These are phyloP conservation scores for Nicotiana attenuata DNA, from an alignment of 257 asterid species.

Conservation along the genomic window DNA sequence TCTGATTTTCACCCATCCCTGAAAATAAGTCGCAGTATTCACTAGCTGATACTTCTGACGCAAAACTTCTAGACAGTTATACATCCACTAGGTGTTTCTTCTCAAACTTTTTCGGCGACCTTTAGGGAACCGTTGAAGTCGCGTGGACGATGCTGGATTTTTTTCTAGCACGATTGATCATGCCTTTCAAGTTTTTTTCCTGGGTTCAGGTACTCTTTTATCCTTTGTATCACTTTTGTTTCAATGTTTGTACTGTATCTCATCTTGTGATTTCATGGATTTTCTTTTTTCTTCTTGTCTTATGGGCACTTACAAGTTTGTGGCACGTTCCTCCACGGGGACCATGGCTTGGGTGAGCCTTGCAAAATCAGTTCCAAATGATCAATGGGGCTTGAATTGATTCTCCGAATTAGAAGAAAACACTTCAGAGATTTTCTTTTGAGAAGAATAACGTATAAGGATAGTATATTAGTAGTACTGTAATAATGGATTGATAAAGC, in stretches of 20 bases:
- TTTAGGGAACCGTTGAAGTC: not conserved
- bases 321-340: not conserved
- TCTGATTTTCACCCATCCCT: slow-evolving; percentile 68
- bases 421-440: slow-evolving; percentile 18
- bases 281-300: slow-evolving; percentile 2
- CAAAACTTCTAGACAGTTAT: not conserved
- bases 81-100: no score
- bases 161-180: slow-evolving; percentile 16
- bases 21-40: slow-evolving; percentile 54
- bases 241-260: not conserved
- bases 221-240: not conserved
- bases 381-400: not conserved
- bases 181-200: slow-evolving; percentile 10
- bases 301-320: slow-evolving; percentile 6
- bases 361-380: not conserved
- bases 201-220: not conserved
- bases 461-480: no score
- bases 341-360: not conserved
- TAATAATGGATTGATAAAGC: no score
- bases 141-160: slow-evolving; percentile 14
- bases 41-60: slow-evolving; percentile 15
- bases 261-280: not conserved
- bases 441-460: slow-evolving; percentile 23
- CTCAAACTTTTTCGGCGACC: not conserved
- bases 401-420: slow-evolving; percentile 3